Base-by-base conservation (phyloP, 257 asterid genomes). In the Capsicum pubescens region DNA sequence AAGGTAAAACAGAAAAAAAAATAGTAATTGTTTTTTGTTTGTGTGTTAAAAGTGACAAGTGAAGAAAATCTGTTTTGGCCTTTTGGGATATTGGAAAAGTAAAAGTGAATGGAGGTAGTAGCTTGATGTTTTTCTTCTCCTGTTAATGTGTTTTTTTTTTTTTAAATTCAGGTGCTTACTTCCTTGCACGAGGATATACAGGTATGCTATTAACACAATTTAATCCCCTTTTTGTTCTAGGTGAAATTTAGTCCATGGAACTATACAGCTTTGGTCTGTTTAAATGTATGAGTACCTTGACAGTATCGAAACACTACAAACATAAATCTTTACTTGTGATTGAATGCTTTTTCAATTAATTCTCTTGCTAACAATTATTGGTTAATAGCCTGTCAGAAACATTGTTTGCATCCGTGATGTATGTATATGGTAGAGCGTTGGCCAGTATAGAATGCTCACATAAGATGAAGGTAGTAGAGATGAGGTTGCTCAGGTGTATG, bases 101-200 rank as follows among this genome's bases (percentile, higher is more conserved):
- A 39, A 39, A 39, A 39, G 44, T 39, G 44, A 39, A 39, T 2
- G 5, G 44, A 39, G 44, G 44, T 3, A 39, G 44, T 39, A 8
- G 64, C 36, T 76, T 21, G 26, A 12, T 52, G 9, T 21, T 59
- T 39, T 39, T 39, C 44, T 39, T 39, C 44, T 39, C 5, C 4
- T 3, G 5, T 39, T 39, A 39, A 39, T 39, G 44, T 26, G 44
- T 39, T 39, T 39, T 39, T 61, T 77, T 72, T 87, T 87, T 26
- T 26, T 26, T 26, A 1, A 26, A 26, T 26, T 56, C 93, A 94
- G 98, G 94, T 91, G 63, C 86, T 92, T 82, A 59, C 94, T 77
- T 86, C 92, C 54, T 76, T 89, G 90, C 97, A 92, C 83, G 88
- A 86, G 87, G 84, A 74, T 83, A 88, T 92, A 82, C 90, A 91